Evolutionary conservation across 164 flowering plant species (phyloP).

Genomic region (Vitis rupestris): DNA sequence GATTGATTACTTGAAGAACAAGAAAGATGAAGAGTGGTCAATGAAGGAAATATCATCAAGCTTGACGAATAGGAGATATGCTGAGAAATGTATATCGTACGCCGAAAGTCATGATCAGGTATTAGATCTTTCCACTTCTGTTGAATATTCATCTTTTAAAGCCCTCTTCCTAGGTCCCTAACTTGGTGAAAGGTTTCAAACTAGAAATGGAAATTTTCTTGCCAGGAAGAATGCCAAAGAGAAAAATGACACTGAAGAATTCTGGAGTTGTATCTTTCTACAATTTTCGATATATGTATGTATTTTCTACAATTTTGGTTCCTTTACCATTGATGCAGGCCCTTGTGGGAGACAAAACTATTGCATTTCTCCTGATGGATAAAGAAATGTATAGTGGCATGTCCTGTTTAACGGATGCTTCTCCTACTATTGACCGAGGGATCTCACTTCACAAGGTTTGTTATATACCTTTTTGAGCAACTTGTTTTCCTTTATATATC

Average conservation of each 20-base stretch:
- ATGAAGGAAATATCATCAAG: slow-evolving; percentile 69
- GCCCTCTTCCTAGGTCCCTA: no score
- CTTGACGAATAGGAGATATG: slow-evolving; percentile 90
- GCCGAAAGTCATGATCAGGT: slow-evolving; percentile 99
- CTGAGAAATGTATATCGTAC: slow-evolving; percentile 91
- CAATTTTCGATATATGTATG: background rate
- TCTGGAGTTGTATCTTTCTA: background rate
- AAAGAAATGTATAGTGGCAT: slow-evolving; percentile 91
- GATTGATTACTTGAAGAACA: slow-evolving; percentile 94
- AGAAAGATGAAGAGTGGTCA: slow-evolving; percentile 84
- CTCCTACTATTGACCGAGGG: slow-evolving; percentile 87
- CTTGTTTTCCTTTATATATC: background rate
- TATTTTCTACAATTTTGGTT: background rate
- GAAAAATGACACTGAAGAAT: no score
- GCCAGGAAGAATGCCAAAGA: no score
- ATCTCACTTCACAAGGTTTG: slow-evolving; percentile 96
- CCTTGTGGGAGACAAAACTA: slow-evolving; percentile 95
- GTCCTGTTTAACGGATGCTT: slow-evolving; percentile 74
- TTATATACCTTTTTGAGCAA: background rate
- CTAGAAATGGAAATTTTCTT: no score
- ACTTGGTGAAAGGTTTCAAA: no score
- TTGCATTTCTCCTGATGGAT: slow-evolving; percentile 91
- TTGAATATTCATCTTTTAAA: no score
- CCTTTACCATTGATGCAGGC: slow-evolving; percentile 44
- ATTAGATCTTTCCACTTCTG: background rate